Percentiles rank a stretch among this genome's conserved stretches.
Evolutionary conservation across 345 rosid genomes (phyloP).

Genomic region (Firmiana major): DNA sequence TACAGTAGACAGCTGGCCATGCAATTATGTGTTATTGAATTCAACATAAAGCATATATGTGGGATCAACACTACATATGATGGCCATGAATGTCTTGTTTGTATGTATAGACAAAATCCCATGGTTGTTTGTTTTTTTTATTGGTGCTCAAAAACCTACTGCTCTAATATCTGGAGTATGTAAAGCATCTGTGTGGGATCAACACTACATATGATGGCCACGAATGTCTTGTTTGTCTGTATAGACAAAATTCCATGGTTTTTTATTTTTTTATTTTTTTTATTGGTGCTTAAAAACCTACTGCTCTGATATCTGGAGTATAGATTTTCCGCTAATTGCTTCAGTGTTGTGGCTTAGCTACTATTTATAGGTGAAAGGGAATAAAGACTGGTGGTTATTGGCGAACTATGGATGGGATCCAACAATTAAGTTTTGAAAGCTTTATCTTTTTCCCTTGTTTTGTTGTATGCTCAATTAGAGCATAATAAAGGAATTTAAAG

Average conservation of each 20-base stretch:
- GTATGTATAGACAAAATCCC: background rate
- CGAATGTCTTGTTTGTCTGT: background rate
- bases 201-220: background rate
- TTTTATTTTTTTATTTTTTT: background rate
- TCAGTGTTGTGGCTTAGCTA: background rate
- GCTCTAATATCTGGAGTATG: background rate
- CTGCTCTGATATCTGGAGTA: background rate
- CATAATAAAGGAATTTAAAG: background rate
- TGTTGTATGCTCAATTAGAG: background rate
- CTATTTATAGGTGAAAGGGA: background rate
- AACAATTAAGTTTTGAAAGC: background rate
- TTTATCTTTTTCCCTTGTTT: background rate
- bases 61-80: background rate
- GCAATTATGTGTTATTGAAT: background rate
- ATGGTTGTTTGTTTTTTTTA: background rate
- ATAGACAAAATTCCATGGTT: background rate
- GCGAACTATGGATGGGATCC: background rate
- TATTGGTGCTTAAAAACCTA: background rate
- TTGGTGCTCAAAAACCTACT: background rate
- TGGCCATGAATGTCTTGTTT: background rate
- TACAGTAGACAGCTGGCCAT: background rate
- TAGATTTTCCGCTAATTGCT: background rate
- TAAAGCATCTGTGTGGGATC: background rate
- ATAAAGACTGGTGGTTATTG: background rate
- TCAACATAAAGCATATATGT: background rate